Evolutionary conservation across 306 rosid genomes (phyloP).

Genomic region (Cicer bijugum): DNA sequence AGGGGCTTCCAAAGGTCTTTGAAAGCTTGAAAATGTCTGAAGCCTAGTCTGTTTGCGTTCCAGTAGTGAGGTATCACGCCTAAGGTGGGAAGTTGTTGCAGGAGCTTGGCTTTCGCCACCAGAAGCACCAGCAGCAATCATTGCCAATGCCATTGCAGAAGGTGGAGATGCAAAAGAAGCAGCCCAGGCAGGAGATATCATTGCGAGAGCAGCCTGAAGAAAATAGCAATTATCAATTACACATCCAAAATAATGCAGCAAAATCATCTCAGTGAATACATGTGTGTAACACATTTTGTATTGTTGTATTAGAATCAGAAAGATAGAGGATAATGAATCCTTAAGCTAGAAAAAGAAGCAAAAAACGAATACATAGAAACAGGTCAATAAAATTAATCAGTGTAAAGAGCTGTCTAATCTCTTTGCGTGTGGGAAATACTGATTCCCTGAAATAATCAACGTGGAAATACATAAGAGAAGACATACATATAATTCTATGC

Average conservation of each 20-base stretch:
- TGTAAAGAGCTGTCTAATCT: background rate
- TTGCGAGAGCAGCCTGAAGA: slow-evolving; percentile 91
- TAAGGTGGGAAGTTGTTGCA: slow-evolving; percentile 57
- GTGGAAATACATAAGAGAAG: background rate
- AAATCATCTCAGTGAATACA: slow-evolving; percentile 10
- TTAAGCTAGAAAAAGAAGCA: slow-evolving; percentile 26
- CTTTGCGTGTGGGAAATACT: background rate
- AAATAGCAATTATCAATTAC: slow-evolving; percentile 35
- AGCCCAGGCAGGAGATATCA: slow-evolving; percentile 98
- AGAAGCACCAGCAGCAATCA: slow-evolving; percentile 99
- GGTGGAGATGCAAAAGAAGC: slow-evolving; percentile 99
- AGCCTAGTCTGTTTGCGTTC: slow-evolving; percentile 85
- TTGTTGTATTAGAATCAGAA: slow-evolving; percentile 12
- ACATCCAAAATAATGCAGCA: slow-evolving; percentile 19
- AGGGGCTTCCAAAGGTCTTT: slow-evolving; percentile 68
- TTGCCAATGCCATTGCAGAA: slow-evolving; percentile 98
- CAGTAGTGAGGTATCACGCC: slow-evolving; percentile 83
- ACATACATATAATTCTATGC: slow-evolving; percentile 2
- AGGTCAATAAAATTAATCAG: background rate
- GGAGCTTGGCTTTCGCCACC: slow-evolving; percentile 83
- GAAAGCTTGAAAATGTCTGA: slow-evolving; percentile 93
- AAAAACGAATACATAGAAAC: background rate
- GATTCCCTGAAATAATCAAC: slow-evolving; percentile 4
- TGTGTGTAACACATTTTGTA: background rate
- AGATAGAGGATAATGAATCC: slow-evolving; percentile 19